phyloP scores from a whole-genome alignment of 805 yeast species.

The Saccharomycopsis sp. region DNA sequence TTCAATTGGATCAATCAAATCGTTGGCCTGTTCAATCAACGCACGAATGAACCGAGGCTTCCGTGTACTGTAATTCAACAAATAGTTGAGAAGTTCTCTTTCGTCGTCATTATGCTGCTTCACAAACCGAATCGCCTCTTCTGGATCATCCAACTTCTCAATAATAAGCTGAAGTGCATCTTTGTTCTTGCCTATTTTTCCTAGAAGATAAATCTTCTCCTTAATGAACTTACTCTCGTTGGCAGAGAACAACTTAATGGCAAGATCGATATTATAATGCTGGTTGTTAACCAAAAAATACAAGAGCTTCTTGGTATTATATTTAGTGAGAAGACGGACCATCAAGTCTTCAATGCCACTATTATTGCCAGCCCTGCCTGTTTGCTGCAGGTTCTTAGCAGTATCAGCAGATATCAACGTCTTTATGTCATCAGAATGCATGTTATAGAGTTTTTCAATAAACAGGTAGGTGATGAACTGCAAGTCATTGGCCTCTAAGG shows the following conservation, averaged over 20 bases:
- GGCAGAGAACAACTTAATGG: constrained; percentile 52
- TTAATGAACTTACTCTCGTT: constrained; percentile 39
- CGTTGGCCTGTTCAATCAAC: constrained; percentile 62
- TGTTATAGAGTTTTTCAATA: constrained; percentile 48
- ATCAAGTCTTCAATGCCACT: constrained; percentile 57
- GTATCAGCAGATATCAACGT: background rate
- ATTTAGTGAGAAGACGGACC: constrained; percentile 40
- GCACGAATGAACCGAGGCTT: constrained; percentile 75
- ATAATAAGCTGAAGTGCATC: constrained; percentile 74
- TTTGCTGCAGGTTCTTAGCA: background rate
- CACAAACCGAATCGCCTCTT: constrained; percentile 75
- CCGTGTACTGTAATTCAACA: constrained; percentile 62
- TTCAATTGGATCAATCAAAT: constrained; percentile 58
- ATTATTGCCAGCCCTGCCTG: background rate
- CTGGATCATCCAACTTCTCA: constrained; percentile 71
- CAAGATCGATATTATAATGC: constrained; percentile 61
- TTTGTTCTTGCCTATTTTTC: constrained; percentile 72
- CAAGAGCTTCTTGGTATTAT: constrained; percentile 35
- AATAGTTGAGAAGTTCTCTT: constrained; percentile 71
- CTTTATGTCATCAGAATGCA: constrained; percentile 33
- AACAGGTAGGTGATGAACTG: constrained; percentile 56
- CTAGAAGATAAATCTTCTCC: constrained; percentile 76
- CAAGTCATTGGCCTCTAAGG: constrained; percentile 37
- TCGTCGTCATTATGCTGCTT: constrained; percentile 49
- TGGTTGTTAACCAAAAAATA: constrained; percentile 52